Evolutionary conservation across 1,139 yeast genomes (phyloP), one percentile per base, ranked within the genome.

Genomic region (Protomyces pachydermus): DNA sequence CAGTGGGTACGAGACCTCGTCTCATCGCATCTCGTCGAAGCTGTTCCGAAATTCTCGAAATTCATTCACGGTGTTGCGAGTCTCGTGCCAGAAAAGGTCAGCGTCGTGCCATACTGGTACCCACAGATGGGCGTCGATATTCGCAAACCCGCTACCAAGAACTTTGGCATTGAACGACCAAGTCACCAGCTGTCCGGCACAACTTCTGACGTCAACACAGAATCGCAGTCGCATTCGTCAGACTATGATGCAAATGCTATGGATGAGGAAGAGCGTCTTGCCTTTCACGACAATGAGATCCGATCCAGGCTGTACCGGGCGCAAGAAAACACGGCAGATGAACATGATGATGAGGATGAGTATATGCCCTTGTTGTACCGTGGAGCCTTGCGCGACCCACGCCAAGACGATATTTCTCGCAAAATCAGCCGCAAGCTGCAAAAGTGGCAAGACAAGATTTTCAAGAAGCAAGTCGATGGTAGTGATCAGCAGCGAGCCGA

Each of bases 51-150:
- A 76, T 93, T 91, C 75, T 91, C 98, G 67, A 93, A 93, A 76
- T 93, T 93, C 72, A 91, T 93, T 70, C 98, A 93, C 72, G 98
- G 98, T 71, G 86, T 91, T 67, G 96, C 98, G 10, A 81, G 93
- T 34, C 79, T 93, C 71, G 78, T 93, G 70, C 93, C 96, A 12
- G 95, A 90, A 53, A 83, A 81, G 74, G 91, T 90, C 54, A 82
- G 85, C 64, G 81, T 90, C 69, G 86, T 93, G 71, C 98, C 98
- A 62, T 93, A 89, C 77, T 93, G 98, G 98, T 80, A 86, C 70
- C 97, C 98, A n/a, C 98, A 93, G 77, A 93, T 93, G 98, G 89
- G 84, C 70, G 87, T 87, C 61, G 98, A 93, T 74, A 93, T 93
- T 70, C 85, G 96, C 74, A 93, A 93, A 75, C 97, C 97, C 39